phyloP scores from a whole-genome alignment of 163 green algal species.

The Scenedesmus sp. region DNA sequence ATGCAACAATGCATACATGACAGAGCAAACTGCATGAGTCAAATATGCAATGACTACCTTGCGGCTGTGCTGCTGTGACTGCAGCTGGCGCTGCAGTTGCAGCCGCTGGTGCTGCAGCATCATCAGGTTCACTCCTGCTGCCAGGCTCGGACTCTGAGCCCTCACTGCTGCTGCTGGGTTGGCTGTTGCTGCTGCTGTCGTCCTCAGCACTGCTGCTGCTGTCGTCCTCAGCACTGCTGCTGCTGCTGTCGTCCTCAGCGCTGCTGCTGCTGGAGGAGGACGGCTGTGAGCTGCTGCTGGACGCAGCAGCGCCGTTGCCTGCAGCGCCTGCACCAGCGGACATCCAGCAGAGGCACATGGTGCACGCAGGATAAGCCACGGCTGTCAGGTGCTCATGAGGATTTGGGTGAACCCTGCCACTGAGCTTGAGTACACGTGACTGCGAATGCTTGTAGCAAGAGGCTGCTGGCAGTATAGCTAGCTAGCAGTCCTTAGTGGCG shows the following conservation, averaged over 20 bases:
- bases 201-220: not conserved
- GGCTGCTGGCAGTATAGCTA: too few relatives aligned
- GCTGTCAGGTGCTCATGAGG: not conserved
- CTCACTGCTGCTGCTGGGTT: not conserved
- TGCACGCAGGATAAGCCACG: not conserved
- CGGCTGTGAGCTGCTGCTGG: not conserved
- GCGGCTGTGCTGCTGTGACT: not conserved
- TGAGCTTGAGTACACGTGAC: too few relatives aligned
- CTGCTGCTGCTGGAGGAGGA: not conserved
- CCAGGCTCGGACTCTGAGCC: not conserved
- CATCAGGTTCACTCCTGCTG: not conserved
- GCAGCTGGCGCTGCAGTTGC: not conserved
- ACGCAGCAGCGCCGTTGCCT: not conserved
- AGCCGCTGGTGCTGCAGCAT: not conserved
- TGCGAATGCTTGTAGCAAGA: too few relatives aligned
- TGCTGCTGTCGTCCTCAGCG: not conserved
- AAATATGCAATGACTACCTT: not conserved
- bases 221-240: not conserved
- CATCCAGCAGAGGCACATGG: not conserved
- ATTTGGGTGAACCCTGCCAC: too few relatives aligned
- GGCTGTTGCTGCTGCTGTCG: not conserved
- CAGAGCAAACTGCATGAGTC: too few relatives aligned
- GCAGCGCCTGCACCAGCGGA: not conserved
- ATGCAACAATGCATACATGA: too few relatives aligned
- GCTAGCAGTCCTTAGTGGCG: too few relatives aligned